Conservation (phyloP, 257 asterid species). For the Solanum chmielewskii region DNA sequence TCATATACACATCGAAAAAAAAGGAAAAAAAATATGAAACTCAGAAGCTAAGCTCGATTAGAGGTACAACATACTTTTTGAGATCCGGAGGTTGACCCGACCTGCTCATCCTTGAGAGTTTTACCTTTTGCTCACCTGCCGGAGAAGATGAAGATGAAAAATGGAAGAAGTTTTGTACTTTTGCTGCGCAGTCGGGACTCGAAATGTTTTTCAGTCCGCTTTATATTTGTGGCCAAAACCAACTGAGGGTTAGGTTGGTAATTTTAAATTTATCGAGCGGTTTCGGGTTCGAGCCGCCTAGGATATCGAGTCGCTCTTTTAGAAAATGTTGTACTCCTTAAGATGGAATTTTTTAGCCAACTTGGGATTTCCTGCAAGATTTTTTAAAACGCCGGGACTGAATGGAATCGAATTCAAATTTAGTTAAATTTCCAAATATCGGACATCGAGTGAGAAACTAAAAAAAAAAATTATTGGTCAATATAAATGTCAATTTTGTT, state of each 20-base stretch:
- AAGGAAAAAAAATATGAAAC: background rate
- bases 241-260: background rate
- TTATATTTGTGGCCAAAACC: background rate
- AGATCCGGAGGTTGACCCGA: slow-evolving; percentile 3
- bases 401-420: too few relatives aligned
- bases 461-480: too few relatives aligned
- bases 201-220: background rate
- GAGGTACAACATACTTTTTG: background rate
- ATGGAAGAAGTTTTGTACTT: background rate
- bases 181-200: background rate
- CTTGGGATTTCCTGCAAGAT: too few relatives aligned
- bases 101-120: background rate
- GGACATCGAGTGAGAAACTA: rapidly evolving
- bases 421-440: too few relatives aligned
- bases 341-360: rapidly evolving
- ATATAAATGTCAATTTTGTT: background rate
- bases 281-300: too few relatives aligned
- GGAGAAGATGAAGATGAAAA: background rate
- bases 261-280: too few relatives aligned
- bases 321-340: rapidly evolving
- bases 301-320: too few relatives aligned
- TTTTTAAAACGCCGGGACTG: too few relatives aligned
- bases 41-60: background rate
- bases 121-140: background rate
- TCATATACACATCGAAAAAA: background rate